Evolutionary conservation across 345 rosid genomes (phyloP), one percentile per base, ranked within the genome.

Genomic region (Eucalyptus pauciflora): DNA sequence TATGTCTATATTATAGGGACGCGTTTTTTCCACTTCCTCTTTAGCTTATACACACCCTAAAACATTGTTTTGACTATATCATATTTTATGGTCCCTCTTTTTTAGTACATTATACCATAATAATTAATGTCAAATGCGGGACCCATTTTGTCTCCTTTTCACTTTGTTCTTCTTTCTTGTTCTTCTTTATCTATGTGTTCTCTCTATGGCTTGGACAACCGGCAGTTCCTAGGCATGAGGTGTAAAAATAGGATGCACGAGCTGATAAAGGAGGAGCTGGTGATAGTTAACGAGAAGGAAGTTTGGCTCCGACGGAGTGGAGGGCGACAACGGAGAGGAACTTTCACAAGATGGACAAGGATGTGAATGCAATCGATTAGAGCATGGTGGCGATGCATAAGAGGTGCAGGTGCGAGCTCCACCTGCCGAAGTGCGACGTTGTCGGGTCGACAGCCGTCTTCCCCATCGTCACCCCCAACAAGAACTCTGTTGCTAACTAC

Each of bases 371-470:
- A 52, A 52, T 4, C 1, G 12, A 56, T 2, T 20, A 56, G 27
- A 22, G 60, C 12, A 56, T 4, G 60, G 12, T 8, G 27, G 3
- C 12, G 2, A 54, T 22, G 60, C 60, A 56, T 56, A 22, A 8
- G 60, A 54, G 60, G 60, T 54, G 60, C 12, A 4, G 12, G 27
- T 56, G 27, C 1, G 60, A 22, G 60, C 60, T 92, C 17, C 93
- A 88, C 88, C 76, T 91, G 6, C 92, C 27, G 1, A 22, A 56
- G 0, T 56, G 60, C 5, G 3, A 2, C 27, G 0, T 56, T 22
- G 60, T 95, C 2, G 95, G 98, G 83, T 97, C 96, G 6, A 96
- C 99, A 2, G 95, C 96, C 2, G 95, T 95, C 17, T 93, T 94
- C 50, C 94, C 60, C 27, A 56, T 56, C 3, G 0, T 22, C 60